Evolutionary conservation across 2,329 filamentous ascomycete genomes (phyloP), one percentile per base, ranked within the genome.

Genomic region (Alternaria sp.): DNA sequence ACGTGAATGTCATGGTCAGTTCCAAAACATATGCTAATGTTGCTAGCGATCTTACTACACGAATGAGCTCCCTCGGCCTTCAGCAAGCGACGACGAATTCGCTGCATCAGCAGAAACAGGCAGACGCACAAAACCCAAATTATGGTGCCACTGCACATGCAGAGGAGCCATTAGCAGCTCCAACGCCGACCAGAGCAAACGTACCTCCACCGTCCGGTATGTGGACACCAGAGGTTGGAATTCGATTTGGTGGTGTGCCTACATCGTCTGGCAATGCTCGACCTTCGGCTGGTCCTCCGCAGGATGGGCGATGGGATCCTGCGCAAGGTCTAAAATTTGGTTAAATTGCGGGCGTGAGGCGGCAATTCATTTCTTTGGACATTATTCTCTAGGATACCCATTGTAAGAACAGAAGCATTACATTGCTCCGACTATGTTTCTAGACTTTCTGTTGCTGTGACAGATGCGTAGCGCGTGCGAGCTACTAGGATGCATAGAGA

Each of bases 151-250:
- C 71, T 51, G 75, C 74, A 36, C 76, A 74, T 60, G 83, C 83
- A 3, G 84, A 84, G 46, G 81, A 84, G 47, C 86, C 88, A 18
- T 85, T 89, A 66, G 75, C 89, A 75, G 80, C 77, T 11, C 75
- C 77, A 16, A 79, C 74, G 5, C 79, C 80, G 9, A 80, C 78
- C n/a, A 69, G 78, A 57, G 78, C 78, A 36, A 76, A 72, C 43
- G 65, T 71, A 22, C 73, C 66, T 16, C 75, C 71, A 3, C 70
- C 82, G 63, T 78, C 85, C 69, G 80, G 85, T 7, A 88, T 91
- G 75, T 97, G 93, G 93, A 89, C 87, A 56, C 92, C 93, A 0
- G 89, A 90, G 2, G 89, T 92, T 83, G 91, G 90, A 0, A 95
- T 96, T 70, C 89, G 88, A 58, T 96, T 97, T 77, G 87, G 87